A percentile compares a stretch with the other conserved stretches of the same genome.
Evolutionary conservation across 2,329 filamentous ascomycete genomes (phyloP).

Genomic region (Hypoxylon sp.): DNA sequence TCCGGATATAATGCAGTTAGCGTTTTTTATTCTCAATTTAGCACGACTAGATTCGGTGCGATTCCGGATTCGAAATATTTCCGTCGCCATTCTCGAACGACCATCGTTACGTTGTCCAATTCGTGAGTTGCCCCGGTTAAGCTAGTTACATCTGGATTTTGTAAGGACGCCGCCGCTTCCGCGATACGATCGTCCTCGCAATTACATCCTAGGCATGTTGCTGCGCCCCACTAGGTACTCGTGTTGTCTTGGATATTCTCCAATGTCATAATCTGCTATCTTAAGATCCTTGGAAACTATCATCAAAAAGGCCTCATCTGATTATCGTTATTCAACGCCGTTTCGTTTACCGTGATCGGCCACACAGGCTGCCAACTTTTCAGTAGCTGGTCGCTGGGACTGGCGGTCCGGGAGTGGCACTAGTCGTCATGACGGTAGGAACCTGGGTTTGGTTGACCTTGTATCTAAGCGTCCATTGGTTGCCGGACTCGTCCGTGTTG

Average conservation of each 20-base stretch:
- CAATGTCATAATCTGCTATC: slow-evolving; percentile 23
- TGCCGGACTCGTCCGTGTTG: slow-evolving; percentile 53
- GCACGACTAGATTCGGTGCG: slow-evolving; percentile 11
- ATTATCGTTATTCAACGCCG: slow-evolving; percentile 13
- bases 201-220: slow-evolving; percentile 18
- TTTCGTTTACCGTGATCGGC: slow-evolving; percentile 13
- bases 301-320: slow-evolving; percentile 13
- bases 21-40: slow-evolving; percentile 9
- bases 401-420: slow-evolving; percentile 45
- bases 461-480: slow-evolving; percentile 56
- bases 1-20: slow-evolving; percentile 2
- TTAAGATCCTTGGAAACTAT: slow-evolving; percentile 18
- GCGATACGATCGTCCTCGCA: slow-evolving; percentile 31
- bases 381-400: slow-evolving; percentile 40
- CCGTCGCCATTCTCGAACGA: slow-evolving; percentile 17
- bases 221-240: slow-evolving; percentile 33
- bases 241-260: slow-evolving; percentile 18
- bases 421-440: slow-evolving; percentile 45
- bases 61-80: slow-evolving; percentile 20
- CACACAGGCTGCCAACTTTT: neutral
- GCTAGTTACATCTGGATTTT: slow-evolving; percentile 24
- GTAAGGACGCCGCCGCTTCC: slow-evolving; percentile 30
- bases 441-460: slow-evolving; percentile 48
- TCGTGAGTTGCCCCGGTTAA: slow-evolving; percentile 9
- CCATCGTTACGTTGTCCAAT: slow-evolving; percentile 8